Conservation (phyloP, 257 asterid species). For the Solanum chmielewskii region DNA sequence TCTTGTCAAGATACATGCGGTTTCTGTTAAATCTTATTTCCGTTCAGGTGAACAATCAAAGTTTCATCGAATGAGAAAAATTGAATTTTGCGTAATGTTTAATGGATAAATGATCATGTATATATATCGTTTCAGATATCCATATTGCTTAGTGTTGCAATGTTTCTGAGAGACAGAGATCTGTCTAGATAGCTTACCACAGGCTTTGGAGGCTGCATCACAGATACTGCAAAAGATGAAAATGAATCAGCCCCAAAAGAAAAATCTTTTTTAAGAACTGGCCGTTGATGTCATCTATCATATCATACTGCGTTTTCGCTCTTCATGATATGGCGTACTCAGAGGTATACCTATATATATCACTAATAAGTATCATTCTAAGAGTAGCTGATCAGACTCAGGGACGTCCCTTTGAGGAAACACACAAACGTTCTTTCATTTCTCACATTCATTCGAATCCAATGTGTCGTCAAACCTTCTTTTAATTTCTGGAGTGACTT, state of each 20-base stretch:
- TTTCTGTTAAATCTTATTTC: not conserved
- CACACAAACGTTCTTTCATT: not conserved
- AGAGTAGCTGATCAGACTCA: not conserved
- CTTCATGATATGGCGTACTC: conserved; percentile 87
- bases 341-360: conserved; percentile 34
- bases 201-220: conserved; percentile 20
- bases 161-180: not conserved
- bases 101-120: not conserved
- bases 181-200: not conserved
- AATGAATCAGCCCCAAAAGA: conserved; percentile 3
- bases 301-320: conserved; percentile 63
- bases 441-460: not conserved
- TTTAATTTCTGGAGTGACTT: conserved; percentile 69
- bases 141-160: not conserved
- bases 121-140: not conserved
- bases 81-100: not conserved
- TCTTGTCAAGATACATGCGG: not conserved
- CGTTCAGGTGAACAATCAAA: not conserved
- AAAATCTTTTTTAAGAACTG: conserved; percentile 53
- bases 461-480: conserved; percentile 31
- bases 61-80: not conserved
- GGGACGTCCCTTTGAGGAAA: not conserved
- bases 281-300: conserved; percentile 66
- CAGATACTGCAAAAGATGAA: conserved; percentile 15
- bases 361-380: not conserved